phyloP scores from a whole-genome alignment of 1,139 yeast genomes.

The Hyphopichia fennica region DNA sequence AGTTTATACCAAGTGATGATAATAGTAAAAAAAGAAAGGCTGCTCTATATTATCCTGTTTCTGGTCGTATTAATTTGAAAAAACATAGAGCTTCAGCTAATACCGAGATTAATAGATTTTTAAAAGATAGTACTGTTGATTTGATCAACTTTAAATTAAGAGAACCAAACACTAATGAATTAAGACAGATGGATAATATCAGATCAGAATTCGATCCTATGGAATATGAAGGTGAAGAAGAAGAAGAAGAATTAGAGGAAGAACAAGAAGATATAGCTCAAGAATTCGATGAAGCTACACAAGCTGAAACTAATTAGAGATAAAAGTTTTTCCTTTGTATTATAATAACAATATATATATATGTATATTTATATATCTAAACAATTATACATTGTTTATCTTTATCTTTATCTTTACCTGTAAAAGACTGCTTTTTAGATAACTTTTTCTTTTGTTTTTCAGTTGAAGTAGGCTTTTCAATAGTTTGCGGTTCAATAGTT shows the following conservation, averaged over 20 bases:
- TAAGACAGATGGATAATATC: slow-evolving; percentile 62
- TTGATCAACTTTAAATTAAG: slow-evolving; percentile 61
- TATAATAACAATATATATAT: too few species aligned
- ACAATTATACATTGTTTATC: neutral
- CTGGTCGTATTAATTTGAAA: slow-evolving; percentile 77
- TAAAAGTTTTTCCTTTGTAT: neutral
- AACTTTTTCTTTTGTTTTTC: slow-evolving; percentile 5
- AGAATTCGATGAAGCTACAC: slow-evolving; percentile 21
- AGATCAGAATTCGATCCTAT: slow-evolving; percentile 79
- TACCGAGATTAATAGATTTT: slow-evolving; percentile 50
- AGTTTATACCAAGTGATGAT: slow-evolving; percentile 56
- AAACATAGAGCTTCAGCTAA: slow-evolving; percentile 65
- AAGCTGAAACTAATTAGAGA: slow-evolving; percentile 10
- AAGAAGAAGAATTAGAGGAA: slow-evolving; percentile 32
- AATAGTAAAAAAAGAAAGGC: slow-evolving; percentile 44
- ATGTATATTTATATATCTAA: neutral
- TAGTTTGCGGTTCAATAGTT: neutral
- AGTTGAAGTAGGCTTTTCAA: neutral
- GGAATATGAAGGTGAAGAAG: slow-evolving; percentile 59
- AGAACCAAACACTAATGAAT: slow-evolving; percentile 73
- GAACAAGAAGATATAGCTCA: slow-evolving; percentile 13
- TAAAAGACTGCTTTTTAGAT: slow-evolving; percentile 5
- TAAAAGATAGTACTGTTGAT: slow-evolving; percentile 52
- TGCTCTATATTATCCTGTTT: slow-evolving; percentile 78
- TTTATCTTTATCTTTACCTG: slow-evolving; percentile 2